Conservation (phyloP, 768 basidiomycete species). For the Tylopilus sp. region DNA sequence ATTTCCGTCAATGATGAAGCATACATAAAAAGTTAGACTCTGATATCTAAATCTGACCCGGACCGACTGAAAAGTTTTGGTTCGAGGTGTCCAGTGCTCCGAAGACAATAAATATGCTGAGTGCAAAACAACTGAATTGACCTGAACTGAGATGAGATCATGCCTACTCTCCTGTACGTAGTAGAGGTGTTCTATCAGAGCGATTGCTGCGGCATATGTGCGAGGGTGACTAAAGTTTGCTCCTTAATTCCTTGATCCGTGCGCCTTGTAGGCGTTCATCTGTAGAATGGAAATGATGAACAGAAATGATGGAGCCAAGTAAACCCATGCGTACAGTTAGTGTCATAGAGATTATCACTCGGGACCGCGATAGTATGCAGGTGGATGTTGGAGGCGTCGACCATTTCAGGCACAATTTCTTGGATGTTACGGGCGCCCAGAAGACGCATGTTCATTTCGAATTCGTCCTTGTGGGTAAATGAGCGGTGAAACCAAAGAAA, state of each 20-base stretch:
- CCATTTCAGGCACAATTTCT: conserved; percentile 86
- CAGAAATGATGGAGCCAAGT: not conserved
- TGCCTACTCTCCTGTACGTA: too few species aligned
- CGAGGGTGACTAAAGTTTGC: conserved; percentile 34
- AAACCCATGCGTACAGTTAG: conserved; percentile 64
- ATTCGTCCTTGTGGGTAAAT: conserved; percentile 68
- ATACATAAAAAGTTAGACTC: not conserved
- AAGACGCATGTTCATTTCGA: conserved; percentile 96
- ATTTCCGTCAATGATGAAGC: not conserved
- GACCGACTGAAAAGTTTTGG: not conserved
- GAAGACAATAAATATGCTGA: not conserved
- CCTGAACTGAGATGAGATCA: not conserved
- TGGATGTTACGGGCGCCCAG: conserved; percentile 78
- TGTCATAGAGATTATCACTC: conserved; percentile 67
- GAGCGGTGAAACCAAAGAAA: not conserved
- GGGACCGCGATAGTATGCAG: conserved; percentile 68
- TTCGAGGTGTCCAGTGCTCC: too few species aligned
- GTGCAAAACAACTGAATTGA: not conserved
- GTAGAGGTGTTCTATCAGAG: not conserved
- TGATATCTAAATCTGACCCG: not conserved
- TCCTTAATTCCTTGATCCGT: conserved; percentile 36
- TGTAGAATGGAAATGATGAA: conserved; percentile 18
- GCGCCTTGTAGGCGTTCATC: conserved; percentile 45
- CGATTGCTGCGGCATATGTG: not conserved
- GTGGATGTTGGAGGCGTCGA: conserved; percentile 71